Base-by-base conservation (phyloP, 345 rosid species). In the Aurinia saxatilis region DNA sequence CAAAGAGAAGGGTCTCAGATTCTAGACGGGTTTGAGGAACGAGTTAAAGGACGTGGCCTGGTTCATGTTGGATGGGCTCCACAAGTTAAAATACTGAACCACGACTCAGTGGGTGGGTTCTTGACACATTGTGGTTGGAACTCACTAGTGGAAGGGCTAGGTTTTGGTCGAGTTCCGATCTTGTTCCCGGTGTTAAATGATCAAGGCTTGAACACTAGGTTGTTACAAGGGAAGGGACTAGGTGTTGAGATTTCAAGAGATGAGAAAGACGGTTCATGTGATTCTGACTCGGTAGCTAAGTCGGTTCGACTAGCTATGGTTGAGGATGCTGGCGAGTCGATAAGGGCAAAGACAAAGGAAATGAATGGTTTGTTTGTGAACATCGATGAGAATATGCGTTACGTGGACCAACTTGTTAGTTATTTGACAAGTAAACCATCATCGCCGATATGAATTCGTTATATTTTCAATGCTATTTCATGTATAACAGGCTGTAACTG, bases 71-170 rank as follows among this genome's bases (percentile, higher is more conserved):
- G 70, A 0, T 77, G 83, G 83, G 79, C 77, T 12, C 74, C 78
- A 0, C 83, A 76, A 17, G 60, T 67, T 18, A 68, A 49, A 47
- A 73, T 77, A 27, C 50, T 79, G 29, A 57, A 66, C 14, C 83
- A 79, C 38, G 70, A 56, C 8, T 76, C 81, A 11, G 75, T 77
- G 5, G 81, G 81, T 0, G 74, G 76, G 16, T 79, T 76, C 21
- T 39, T 81, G 60, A 77, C 81, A 6, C 83, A 81, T 5, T 74
- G 72, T 27, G 83, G 81, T 2, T 81, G 77, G 75, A 74, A 69
- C 57, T 81, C 81, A 3, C 51, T 74, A 6, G 72, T 81, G 7
- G 86, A 81, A 51, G 78, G 75, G 5, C 53, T 81, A 31, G 60
- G 50, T 0, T 67, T 65, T 4, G 82, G 79, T 4, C 42, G 67